Conservation (phyloP, 768 basidiomycete species). For the Sporobolomyces phaffii region DNA sequence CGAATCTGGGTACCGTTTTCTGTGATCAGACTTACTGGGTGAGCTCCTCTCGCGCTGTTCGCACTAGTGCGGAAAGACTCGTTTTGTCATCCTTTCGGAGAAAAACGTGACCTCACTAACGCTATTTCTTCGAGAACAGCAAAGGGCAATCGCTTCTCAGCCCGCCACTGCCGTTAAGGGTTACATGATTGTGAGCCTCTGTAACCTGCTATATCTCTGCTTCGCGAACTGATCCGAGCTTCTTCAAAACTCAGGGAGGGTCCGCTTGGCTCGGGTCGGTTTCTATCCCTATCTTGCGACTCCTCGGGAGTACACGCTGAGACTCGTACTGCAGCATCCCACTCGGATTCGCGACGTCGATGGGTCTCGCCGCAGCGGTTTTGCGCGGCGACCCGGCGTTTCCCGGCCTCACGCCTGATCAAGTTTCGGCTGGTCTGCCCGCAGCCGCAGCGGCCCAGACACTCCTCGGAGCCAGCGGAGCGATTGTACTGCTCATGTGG, state of each 20-base stretch:
- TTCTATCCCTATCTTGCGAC: conserved; percentile 47
- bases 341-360: conserved; percentile 10
- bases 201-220: background rate
- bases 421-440: conserved; percentile 21
- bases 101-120: no score
- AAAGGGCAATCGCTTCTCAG: conserved; percentile 78
- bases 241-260: conserved; percentile 54
- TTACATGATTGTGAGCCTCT: conserved; percentile 55
- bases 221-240: background rate
- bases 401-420: background rate
- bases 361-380: conserved; percentile 7
- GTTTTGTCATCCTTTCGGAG: no score
- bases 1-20: conserved; percentile 49
- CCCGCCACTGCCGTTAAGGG: conserved; percentile 82
- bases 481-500: conserved; percentile 67
- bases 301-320: conserved; percentile 48
- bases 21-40: conserved; percentile 21
- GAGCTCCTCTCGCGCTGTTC: background rate
- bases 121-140: no score
- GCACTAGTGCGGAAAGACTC: background rate
- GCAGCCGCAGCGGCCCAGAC: conserved; percentile 15
- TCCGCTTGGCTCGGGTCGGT: conserved; percentile 71
- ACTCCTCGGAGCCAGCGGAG: conserved; percentile 70
- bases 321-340: no score
- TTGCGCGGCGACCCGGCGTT: conserved; percentile 4